Conservation (phyloP, 768 basidiomycete species). For the Podaxis rugospora region DNA sequence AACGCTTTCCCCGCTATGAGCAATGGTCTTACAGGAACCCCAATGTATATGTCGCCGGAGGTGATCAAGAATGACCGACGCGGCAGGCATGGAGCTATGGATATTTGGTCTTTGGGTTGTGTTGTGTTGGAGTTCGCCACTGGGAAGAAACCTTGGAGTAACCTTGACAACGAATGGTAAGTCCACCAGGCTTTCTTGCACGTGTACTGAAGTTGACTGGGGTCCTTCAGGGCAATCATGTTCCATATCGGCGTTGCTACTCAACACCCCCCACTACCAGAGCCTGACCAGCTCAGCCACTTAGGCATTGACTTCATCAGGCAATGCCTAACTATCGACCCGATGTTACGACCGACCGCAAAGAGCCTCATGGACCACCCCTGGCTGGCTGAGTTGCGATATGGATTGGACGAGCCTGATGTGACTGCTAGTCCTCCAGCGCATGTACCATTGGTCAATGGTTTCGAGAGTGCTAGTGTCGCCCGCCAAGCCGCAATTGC, state of each 20-base stretch:
- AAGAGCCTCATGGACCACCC: constrained; percentile 80
- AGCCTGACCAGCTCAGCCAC: constrained; percentile 83
- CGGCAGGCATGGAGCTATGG: constrained; percentile 92
- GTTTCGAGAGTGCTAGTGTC: constrained; percentile 44
- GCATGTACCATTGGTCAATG: constrained; percentile 40
- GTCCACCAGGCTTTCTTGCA: constrained; percentile 15
- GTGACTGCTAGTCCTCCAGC: constrained; percentile 42
- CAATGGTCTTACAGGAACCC: constrained; percentile 93
- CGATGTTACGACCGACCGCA: constrained; percentile 78
- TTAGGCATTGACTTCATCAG: constrained; percentile 93
- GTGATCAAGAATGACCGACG: constrained; percentile 91
- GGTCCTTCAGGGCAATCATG: constrained; percentile 88
- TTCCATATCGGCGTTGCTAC: constrained; percentile 98
- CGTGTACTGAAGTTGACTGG: neutral
- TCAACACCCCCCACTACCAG: constrained; percentile 93
- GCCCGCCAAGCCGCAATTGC: constrained; percentile 53
- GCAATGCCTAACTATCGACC: constrained; percentile 85
- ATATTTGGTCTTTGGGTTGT: constrained; percentile 97
- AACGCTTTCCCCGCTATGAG: constrained; percentile 41
- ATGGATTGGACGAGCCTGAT: constrained; percentile 62
- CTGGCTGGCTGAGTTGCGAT: constrained; percentile 86
- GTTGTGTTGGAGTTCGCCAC: constrained; percentile 97
- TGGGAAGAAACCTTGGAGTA: constrained; percentile 97
- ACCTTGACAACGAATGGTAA: constrained; percentile 98
- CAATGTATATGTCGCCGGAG: constrained; percentile 99